Base-by-base conservation (phyloP, 1,284 basidiomycete species). In the Cutaneotrichosporon mucoides region DNA sequence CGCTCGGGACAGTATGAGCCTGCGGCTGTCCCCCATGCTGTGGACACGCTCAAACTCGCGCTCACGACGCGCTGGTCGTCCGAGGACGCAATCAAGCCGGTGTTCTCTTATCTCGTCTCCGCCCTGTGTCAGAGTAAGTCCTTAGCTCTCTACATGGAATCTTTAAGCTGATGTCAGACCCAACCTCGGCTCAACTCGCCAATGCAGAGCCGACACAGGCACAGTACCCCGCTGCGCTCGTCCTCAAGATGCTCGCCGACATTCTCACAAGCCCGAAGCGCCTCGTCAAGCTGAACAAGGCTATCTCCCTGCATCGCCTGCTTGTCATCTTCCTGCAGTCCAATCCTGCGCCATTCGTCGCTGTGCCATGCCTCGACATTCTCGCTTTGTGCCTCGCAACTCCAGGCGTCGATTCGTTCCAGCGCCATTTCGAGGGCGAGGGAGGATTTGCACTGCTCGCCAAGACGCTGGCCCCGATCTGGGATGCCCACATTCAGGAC, bases 31-130 rank as follows among this genome's bases (percentile, higher is more conserved):
- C 79, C 81, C 0, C 79, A 81, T 49, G 73, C 92, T 1, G 76
- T 89, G 35, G 69, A 73, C 42, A 68, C 65, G 7, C 62, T 76
- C 42, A 62, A 57, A 33, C 61, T 70, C 36, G 68, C 68, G 2
- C 61, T 77, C 7, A 59, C 65, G 5, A 65, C 66, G 2, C 64
- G 76, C 42, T 79, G 76, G 76, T 75, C 72, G 45, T 67, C 73
- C 1, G 73, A 76, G 57, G 76, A 78, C 53, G 67, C 84, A 0
- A 88, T 95, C 68, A 93, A 92, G 69, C 89, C 90, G 0, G 77
- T 93, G 1, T 85, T 92, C 4, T 88, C 90, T 0, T 96, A 90
- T 70, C 78, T 95, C 9, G 89, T 90, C 12, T 88, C 89, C 0
- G 88, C 89, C 67, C 76, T 93, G n/a, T 86, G 88, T 66, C 84